A percentile compares a stretch with the other conserved stretches of the same genome.
Evolutionary conservation across 768 basidiomycete species (phyloP).

Genomic region (Boletus patriciae): DNA sequence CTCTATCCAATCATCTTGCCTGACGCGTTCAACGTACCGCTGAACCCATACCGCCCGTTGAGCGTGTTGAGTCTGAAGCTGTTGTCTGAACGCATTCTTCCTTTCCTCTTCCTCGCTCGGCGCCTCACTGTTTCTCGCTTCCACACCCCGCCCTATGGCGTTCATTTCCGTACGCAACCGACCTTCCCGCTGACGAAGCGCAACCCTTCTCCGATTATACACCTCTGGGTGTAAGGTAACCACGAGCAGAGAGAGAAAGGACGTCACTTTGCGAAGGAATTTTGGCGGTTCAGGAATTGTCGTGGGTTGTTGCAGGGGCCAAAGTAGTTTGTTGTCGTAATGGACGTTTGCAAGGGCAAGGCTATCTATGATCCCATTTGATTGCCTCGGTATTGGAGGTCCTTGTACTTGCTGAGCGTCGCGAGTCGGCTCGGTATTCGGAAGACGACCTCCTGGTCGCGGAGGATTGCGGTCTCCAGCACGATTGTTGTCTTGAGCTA

Average conservation of each 20-base stretch:
- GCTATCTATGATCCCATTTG: constrained; percentile 44
- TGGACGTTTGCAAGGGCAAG: constrained; percentile 59
- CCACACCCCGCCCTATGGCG: constrained; percentile 28
- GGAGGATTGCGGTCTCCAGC: constrained; percentile 17
- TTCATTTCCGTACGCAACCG: constrained; percentile 66
- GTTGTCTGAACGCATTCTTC: constrained; percentile 35
- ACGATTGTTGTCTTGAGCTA: constrained; percentile 15
- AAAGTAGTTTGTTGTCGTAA: constrained; percentile 53
- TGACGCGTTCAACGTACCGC: constrained; percentile 63
- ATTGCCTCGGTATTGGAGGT: constrained; percentile 31
- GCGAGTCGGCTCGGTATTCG: constrained; percentile 16
- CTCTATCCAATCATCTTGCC: constrained; percentile 67
- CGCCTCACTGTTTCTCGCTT: constrained; percentile 31
- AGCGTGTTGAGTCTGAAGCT: constrained; percentile 49
- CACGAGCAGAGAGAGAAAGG: constrained; percentile 57
- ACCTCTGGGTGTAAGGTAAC: constrained; percentile 71
- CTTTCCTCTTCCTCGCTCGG: constrained; percentile 35
- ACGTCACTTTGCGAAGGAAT: constrained; percentile 47
- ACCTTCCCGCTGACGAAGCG: constrained; percentile 63
- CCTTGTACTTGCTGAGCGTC: constrained; percentile 26
- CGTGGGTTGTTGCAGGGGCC: constrained; percentile 27
- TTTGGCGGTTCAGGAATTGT: constrained; percentile 41
- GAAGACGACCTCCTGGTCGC: constrained; percentile 15
- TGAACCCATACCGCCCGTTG: constrained; percentile 62
- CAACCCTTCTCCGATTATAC: constrained; percentile 64